Percentiles rank a stretch among this genome's conserved stretches.
Conservation (phyloP, 148 eudicot species). For the Arbutus unedo region DNA sequence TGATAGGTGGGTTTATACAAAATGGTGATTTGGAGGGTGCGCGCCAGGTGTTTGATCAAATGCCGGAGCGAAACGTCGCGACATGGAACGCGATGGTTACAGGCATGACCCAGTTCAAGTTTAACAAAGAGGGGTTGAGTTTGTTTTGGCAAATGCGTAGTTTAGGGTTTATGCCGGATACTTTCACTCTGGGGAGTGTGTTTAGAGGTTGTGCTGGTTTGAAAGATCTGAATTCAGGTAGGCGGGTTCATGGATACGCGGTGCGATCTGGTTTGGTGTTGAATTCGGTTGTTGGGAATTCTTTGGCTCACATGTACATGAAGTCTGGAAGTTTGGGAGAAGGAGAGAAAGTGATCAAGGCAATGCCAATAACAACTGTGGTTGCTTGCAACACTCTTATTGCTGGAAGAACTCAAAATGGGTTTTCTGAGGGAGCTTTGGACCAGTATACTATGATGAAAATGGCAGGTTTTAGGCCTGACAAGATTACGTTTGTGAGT, state of each 20-base stretch:
- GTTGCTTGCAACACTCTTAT: constrained; percentile 70
- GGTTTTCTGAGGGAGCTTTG: constrained; percentile 59
- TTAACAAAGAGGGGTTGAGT: constrained; percentile 57
- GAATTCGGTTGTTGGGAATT: constrained; percentile 56
- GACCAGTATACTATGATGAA: constrained; percentile 64
- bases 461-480: constrained; percentile 60
- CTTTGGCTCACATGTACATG: constrained; percentile 88
- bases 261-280: constrained; percentile 49
- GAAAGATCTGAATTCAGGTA: constrained; percentile 45
- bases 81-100: constrained; percentile 85
- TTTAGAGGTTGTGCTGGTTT: constrained; percentile 82
- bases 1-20: constrained; percentile 60
- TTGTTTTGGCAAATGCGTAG: constrained; percentile 52
- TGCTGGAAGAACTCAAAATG: constrained; percentile 65
- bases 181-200: constrained; percentile 65
- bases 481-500: constrained; percentile 72
- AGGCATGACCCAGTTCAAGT: constrained; percentile 55
- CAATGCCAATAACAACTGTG: constrained; percentile 49
- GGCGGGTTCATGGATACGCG: constrained; percentile 62
- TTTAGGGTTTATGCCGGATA: constrained; percentile 65
- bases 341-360: constrained; percentile 56
- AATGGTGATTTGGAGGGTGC: constrained; percentile 58
- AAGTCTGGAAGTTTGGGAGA: constrained; percentile 61
- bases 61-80: constrained; percentile 67
- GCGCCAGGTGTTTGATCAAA: constrained; percentile 53